These are phyloP conservation scores for Xylaria intraflava DNA, from an alignment of 495 filamentous ascomycete species.

Conservation along the genomic window DNA sequence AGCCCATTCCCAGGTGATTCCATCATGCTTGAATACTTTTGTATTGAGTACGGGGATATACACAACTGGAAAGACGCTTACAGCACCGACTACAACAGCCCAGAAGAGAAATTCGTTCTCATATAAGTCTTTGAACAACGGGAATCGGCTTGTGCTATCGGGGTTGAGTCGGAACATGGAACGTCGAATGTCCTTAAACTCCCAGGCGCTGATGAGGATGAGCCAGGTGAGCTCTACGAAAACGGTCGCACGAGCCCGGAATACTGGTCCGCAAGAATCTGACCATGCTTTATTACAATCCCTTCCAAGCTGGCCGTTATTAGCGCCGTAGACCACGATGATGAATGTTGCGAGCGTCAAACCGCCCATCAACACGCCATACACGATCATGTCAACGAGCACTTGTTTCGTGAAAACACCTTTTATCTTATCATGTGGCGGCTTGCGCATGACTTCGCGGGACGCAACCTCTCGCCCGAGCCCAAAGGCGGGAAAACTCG, in stretches of 20 bases:
- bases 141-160: constrained; percentile 40
- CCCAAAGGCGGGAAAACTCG: constrained; percentile 67
- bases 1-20: constrained; percentile 70
- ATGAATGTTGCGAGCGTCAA: constrained; percentile 63
- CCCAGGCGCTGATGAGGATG: constrained; percentile 66
- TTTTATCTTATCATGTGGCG: constrained; percentile 58
- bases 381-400: constrained; percentile 66
- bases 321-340: constrained; percentile 59
- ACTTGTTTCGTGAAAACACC: constrained; percentile 68
- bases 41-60: constrained; percentile 66
- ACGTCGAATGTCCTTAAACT: constrained; percentile 65
- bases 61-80: constrained; percentile 64
- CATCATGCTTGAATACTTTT: constrained; percentile 67
- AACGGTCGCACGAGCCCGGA: constrained; percentile 68
- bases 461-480: constrained; percentile 64
- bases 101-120: constrained; percentile 69
- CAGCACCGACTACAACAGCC: constrained; percentile 58
- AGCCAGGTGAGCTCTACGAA: constrained; percentile 73
- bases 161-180: constrained; percentile 64
- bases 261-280: constrained; percentile 54
- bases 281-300: constrained; percentile 60
- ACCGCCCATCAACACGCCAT: constrained; percentile 62
- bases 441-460: constrained; percentile 61
- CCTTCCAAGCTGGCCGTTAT: constrained; percentile 49
- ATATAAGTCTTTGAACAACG: constrained; percentile 60